A percentile compares a stretch with the other conserved stretches of the same genome.
phyloP scores from a whole-genome alignment of 768 basidiomycete genomes.

The Candolleomyces aberdarensis region DNA sequence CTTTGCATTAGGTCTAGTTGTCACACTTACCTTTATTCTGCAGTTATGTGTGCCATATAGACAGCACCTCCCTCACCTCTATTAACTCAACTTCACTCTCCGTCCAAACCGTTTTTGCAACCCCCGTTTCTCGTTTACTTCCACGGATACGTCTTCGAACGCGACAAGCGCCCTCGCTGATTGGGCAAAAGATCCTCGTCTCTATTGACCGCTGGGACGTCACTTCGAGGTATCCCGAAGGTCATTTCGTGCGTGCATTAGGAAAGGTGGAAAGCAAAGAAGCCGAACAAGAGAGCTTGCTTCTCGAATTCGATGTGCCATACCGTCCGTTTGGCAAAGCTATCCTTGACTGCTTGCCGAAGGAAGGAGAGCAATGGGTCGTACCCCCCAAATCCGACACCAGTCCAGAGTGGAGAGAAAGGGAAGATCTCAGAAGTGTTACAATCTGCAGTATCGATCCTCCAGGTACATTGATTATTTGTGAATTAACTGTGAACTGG shows the following conservation, averaged over 20 bases:
- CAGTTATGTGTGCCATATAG: constrained; percentile 94
- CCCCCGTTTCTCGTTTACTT: constrained; percentile 85
- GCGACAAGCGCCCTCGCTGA: constrained; percentile 83
- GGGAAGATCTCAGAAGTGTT: constrained; percentile 84
- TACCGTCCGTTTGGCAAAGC: constrained; percentile 97
- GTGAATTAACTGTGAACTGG: no score
- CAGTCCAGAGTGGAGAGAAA: constrained; percentile 62
- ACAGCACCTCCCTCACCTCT: constrained; percentile 81
- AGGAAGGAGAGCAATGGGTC: constrained; percentile 88
- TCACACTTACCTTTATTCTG: constrained; percentile 3
- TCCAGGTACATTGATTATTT: constrained; percentile 51
- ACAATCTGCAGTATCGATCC: constrained; percentile 97
- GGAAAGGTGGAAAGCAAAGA: constrained; percentile 93
- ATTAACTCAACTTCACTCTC: constrained; percentile 75
- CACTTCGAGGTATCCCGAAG: constrained; percentile 90
- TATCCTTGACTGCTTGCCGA: constrained; percentile 86
- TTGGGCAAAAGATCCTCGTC: constrained; percentile 94
- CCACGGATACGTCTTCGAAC: constrained; percentile 94
- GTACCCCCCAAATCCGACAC: constrained; percentile 71
- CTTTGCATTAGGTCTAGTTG: constrained; percentile 3
- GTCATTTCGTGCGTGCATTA: constrained; percentile 91
- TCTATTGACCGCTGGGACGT: constrained; percentile 91
- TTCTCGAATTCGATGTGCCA: constrained; percentile 94
- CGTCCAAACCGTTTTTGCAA: constrained; percentile 90
- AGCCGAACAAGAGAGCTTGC: constrained; percentile 90